Evolutionary conservation across 306 rosid genomes (phyloP).

Genomic region (Nissolia schottii): DNA sequence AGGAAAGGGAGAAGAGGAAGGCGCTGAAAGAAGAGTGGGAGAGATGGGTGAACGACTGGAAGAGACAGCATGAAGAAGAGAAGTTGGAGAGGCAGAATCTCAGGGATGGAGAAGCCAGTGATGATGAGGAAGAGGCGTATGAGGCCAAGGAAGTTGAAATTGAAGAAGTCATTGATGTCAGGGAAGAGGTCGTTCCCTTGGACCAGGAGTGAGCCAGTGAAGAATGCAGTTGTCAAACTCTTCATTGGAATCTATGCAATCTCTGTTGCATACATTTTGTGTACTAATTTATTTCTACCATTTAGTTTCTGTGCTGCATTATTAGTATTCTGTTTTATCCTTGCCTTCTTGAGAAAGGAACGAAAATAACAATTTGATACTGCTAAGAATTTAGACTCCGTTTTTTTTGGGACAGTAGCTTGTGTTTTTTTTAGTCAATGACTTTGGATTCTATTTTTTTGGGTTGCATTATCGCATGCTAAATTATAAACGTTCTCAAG

Average conservation of each 20-base stretch:
- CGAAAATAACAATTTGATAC: background rate
- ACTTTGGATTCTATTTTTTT: too few species aligned
- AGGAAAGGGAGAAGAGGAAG: slow-evolving; percentile 78
- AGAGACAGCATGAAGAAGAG: slow-evolving; percentile 52
- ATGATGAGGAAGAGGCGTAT: slow-evolving; percentile 82
- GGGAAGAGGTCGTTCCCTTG: slow-evolving; percentile 47
- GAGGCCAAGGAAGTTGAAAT: slow-evolving; percentile 81
- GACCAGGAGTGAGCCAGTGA: background rate
- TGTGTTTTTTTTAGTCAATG: too few species aligned
- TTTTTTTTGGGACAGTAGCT: too few species aligned
- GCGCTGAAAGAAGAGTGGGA: slow-evolving; percentile 87
- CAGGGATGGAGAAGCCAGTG: slow-evolving; percentile 87
- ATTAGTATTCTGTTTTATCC: background rate
- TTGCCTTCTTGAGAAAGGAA: background rate
- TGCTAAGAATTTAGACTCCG: too few species aligned
- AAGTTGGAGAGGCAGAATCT: slow-evolving; percentile 45
- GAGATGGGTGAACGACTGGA: slow-evolving; percentile 75
- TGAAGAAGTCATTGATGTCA: slow-evolving; percentile 47
- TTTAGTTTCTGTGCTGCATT: too few species aligned
- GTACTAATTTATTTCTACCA: background rate
- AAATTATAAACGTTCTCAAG: background rate
- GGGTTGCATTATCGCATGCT: too few species aligned
- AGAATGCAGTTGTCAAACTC: background rate
- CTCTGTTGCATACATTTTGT: background rate
- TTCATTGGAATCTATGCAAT: too few species aligned